Percentiles rank a stretch among this genome's conserved stretches.
Evolutionary conservation across 768 basidiomycete species (phyloP).

Genomic region (Coprinellus aureogranulatus): DNA sequence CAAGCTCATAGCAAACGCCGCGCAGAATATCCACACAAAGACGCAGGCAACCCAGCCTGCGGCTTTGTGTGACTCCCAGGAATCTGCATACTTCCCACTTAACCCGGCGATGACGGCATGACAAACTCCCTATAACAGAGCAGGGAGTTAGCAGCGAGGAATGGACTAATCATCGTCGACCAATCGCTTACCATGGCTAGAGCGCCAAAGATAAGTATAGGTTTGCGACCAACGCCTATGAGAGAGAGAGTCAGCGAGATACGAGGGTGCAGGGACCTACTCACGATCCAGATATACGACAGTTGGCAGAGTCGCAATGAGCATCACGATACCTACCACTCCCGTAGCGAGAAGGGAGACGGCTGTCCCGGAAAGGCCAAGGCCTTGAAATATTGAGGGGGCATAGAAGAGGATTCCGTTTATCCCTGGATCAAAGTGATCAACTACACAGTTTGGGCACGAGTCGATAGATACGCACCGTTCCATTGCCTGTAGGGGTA

Average conservation of each 20-base stretch:
- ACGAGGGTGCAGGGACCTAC: slow-evolving; percentile 73
- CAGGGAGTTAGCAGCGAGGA: too few relatives aligned
- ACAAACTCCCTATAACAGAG: not conserved
- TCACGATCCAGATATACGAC: slow-evolving; percentile 25
- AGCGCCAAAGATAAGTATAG: slow-evolving; percentile 70
- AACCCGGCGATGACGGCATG: not conserved
- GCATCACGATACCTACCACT: slow-evolving; percentile 74
- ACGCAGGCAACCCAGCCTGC: too few relatives aligned
- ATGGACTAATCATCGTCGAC: too few relatives aligned
- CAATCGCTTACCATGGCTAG: slow-evolving; percentile 53
- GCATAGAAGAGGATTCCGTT: slow-evolving; percentile 79
- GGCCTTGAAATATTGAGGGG: slow-evolving; percentile 60
- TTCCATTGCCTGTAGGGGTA: too few relatives aligned
- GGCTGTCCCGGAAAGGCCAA: slow-evolving; percentile 62
- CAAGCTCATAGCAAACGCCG: too few relatives aligned
- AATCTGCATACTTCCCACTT: not conserved
- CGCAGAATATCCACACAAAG: too few relatives aligned
- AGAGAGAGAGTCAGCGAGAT: slow-evolving; percentile 83
- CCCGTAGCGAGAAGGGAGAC: slow-evolving; percentile 55
- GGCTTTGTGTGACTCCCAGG: not conserved
- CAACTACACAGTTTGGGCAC: too few relatives aligned
- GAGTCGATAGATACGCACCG: too few relatives aligned
- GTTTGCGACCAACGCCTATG: slow-evolving; percentile 73
- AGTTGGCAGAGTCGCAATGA: not conserved
- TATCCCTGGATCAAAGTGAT: slow-evolving; percentile 44